Conservation (phyloP, 2,329 filamentous ascomycete species). For the Penicillium hesseltinei region DNA sequence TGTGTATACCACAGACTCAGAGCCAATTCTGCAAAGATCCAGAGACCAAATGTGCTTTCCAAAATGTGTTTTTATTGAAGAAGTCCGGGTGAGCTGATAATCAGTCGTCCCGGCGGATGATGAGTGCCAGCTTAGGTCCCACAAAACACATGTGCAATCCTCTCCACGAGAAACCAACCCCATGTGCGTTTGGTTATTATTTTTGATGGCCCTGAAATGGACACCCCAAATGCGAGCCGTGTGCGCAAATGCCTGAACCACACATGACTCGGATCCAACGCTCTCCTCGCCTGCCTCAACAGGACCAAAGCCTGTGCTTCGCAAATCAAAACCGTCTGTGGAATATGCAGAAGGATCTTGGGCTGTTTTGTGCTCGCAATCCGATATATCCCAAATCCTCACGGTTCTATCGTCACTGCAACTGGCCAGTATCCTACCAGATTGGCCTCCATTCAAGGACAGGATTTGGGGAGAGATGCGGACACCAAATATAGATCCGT, state of each 20-base stretch:
- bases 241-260: slow-evolving; percentile 82
- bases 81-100: slow-evolving; percentile 42
- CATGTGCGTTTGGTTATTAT: slow-evolving; percentile 32
- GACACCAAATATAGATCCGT: slow-evolving; percentile 92
- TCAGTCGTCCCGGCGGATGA: slow-evolving; percentile 11
- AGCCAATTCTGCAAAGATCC: slow-evolving; percentile 39
- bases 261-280: slow-evolving; percentile 45
- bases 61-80: slow-evolving; percentile 63
- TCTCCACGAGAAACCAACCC: slow-evolving; percentile 78
- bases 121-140: slow-evolving; percentile 55
- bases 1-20: slow-evolving; percentile 56
- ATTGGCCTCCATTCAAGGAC: slow-evolving; percentile 36
- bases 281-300: slow-evolving; percentile 32
- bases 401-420: slow-evolving; percentile 95
- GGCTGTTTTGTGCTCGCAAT: slow-evolving; percentile 39
- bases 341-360: slow-evolving; percentile 37
- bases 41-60: slow-evolving; percentile 93
- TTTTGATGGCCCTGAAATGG: slow-evolving; percentile 55
- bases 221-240: slow-evolving; percentile 86
- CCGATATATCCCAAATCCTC: slow-evolving; percentile 78
- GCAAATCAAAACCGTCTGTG: slow-evolving; percentile 37
- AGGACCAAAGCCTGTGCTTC: slow-evolving; percentile 64
- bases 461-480: slow-evolving; percentile 64
- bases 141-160: slow-evolving; percentile 73
- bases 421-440: slow-evolving; percentile 70